Conservation (phyloP, 495 filamentous ascomycete species). For the Melanomma pulvis-pyrius region DNA sequence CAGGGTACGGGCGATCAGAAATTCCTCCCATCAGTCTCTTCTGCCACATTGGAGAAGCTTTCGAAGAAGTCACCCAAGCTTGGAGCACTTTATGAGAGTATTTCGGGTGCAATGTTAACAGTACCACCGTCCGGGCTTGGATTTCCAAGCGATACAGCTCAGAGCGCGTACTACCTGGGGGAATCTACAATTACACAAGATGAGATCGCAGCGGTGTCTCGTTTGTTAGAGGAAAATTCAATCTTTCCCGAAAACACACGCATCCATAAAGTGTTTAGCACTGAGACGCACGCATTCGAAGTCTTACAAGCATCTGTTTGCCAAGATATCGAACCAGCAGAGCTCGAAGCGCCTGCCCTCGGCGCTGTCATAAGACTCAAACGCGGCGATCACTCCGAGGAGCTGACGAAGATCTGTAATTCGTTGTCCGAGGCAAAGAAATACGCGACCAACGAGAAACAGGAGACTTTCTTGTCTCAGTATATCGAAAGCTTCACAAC, state of each 20-base stretch:
- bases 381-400: slow-evolving; percentile 41
- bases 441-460: slow-evolving; percentile 44
- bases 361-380: slow-evolving; percentile 20
- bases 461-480: slow-evolving; percentile 39
- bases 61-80: slow-evolving; percentile 18
- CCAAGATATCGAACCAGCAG: not conserved
- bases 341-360: not conserved
- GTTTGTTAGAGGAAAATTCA: slow-evolving; percentile 30
- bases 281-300: slow-evolving; percentile 21
- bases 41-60: slow-evolving; percentile 26
- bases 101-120: slow-evolving; percentile 23
- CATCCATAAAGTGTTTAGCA: slow-evolving; percentile 25
- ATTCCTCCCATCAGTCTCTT: slow-evolving; percentile 37
- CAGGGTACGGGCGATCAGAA: slow-evolving; percentile 43
- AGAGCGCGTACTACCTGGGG: slow-evolving; percentile 43
- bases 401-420: slow-evolving; percentile 34
- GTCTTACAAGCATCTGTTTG: slow-evolving; percentile 45
- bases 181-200: slow-evolving; percentile 30
- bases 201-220: slow-evolving; percentile 34
- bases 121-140: slow-evolving; percentile 39
- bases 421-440: slow-evolving; percentile 36
- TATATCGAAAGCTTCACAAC: slow-evolving; percentile 47
- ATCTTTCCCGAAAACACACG: slow-evolving; percentile 45
- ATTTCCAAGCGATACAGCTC: slow-evolving; percentile 29
- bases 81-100: not conserved